Base-by-base conservation (phyloP, 345 rosid genomes). In the Euclidium syriacum region DNA sequence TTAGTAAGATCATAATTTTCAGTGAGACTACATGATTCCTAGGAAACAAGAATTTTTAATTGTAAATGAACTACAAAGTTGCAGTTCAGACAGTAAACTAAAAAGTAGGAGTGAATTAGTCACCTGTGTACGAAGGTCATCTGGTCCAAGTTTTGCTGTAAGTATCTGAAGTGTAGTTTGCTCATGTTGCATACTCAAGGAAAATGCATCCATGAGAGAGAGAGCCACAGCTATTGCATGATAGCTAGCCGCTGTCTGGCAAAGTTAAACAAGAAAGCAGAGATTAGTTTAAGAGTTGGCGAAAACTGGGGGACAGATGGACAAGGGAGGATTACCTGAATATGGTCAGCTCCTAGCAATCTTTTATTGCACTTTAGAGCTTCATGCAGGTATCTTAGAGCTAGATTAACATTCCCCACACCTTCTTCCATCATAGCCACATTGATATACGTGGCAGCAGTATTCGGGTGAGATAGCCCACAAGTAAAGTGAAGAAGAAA, bases 361-460 rank as follows among this genome's bases (percentile, higher is more conserved):
- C 91, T 86, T 76, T 91, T 86, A 68, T 91, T 91, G 81, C 98
- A 88, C 67, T 88, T 88, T 46, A 91, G 86, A 74, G 98, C 98
- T 81, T 91, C 96, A 55, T 91, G 98, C 65, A 91, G 80, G 76
- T 86, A 91, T 68, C 96, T 81, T 36, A 91, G 88, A 70, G 98
- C 98, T 71, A 91, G 72, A 60, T 91, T 81, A 71, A 86, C 98
- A 75, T 91, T 91, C 57, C 98, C 98, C 75, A 88, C 79, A 47
- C 90, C 95, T 82, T 91, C 92, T 76, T 91, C 98, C 98, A 91
- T 91, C 98, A 91, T 88, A 41, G 98, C 98, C 52, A 91, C 85
- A 59, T 91, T 91, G 70, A 91, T 91, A 74, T 88, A 91, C 56
- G 96, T 88, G 62, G 98, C 96, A 32, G 98, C 98, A 16, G 96